Evolutionary conservation across 148 eudicot genomes (phyloP).

Genomic region (Diospyros lotus): DNA sequence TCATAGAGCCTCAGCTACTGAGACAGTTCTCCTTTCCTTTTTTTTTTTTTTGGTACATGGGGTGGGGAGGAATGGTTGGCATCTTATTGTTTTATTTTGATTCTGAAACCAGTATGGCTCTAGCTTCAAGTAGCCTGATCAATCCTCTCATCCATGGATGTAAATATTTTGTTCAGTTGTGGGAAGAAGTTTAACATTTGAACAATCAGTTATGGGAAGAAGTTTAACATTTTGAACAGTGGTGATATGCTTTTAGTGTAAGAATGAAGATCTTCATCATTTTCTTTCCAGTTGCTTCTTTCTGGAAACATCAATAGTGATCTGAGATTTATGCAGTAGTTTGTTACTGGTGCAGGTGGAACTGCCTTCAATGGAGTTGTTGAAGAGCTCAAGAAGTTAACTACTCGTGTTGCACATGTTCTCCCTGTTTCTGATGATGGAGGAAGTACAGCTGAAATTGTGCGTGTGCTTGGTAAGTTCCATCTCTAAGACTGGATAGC

Average conservation of each 20-base stretch:
- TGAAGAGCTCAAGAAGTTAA: conserved; percentile 91
- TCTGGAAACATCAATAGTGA: neutral
- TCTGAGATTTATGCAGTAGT: conserved; percentile 4
- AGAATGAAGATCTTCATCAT: neutral
- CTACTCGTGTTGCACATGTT: conserved; percentile 86
- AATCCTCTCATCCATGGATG: neutral
- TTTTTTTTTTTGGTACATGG: neutral
- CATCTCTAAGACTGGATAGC: no score
- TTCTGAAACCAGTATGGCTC: neutral
- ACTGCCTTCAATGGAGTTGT: conserved; percentile 96
- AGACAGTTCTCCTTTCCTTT: neutral
- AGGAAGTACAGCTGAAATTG: conserved; percentile 99
- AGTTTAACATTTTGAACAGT: neutral
- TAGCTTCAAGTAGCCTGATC: neutral
- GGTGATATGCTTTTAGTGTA: conserved; percentile 2
- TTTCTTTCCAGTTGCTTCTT: neutral
- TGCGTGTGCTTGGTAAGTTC: conserved; percentile 86
- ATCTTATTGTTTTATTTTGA: neutral
- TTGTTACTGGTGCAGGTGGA: conserved; percentile 57
- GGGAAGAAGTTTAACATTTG: no score
- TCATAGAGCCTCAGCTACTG: neutral
- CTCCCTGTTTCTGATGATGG: conserved; percentile 99
- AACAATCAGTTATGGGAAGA: neutral
- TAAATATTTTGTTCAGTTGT: neutral
- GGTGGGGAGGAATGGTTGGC: neutral